These are phyloP conservation scores for Phytophthora cactorum DNA, from an alignment of 352 stramenopile genomes.

Conservation along the genomic window DNA sequence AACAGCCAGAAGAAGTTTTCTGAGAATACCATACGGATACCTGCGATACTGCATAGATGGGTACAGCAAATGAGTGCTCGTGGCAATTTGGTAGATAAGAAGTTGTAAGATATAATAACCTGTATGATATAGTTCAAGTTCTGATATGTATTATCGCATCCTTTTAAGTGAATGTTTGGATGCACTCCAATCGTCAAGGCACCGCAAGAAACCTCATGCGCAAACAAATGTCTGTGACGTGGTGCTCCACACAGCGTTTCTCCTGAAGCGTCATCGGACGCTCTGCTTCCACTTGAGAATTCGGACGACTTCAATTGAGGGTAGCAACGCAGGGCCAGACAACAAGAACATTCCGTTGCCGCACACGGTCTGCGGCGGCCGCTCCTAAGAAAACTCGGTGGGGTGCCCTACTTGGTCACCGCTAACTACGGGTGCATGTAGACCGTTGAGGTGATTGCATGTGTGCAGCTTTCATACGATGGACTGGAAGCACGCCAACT, in stretches of 20 bases:
- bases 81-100: too few species aligned
- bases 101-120: background rate
- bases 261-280: background rate
- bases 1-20: conserved; percentile 31
- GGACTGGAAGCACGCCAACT: too few species aligned
- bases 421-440: too few species aligned
- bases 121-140: background rate
- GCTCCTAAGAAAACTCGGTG: too few species aligned
- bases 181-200: conserved; percentile 19
- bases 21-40: conserved; percentile 1
- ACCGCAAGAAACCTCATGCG: conserved; percentile 25
- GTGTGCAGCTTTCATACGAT: too few species aligned
- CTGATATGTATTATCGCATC: background rate
- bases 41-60: background rate
- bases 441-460: too few species aligned
- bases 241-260: too few species aligned
- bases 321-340: background rate
- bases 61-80: conserved; percentile 2
- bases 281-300: conserved; percentile 8
- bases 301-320: conserved; percentile 10
- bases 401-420: too few species aligned
- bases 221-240: conserved; percentile 15
- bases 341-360: conserved; percentile 12
- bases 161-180: conserved; percentile 8
- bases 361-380: too few species aligned